A percentile compares a stretch with the other conserved stretches of the same genome.
Evolutionary conservation across 139 green algal species (phyloP).

Genomic region (Chlorokybus atmophyticus): DNA sequence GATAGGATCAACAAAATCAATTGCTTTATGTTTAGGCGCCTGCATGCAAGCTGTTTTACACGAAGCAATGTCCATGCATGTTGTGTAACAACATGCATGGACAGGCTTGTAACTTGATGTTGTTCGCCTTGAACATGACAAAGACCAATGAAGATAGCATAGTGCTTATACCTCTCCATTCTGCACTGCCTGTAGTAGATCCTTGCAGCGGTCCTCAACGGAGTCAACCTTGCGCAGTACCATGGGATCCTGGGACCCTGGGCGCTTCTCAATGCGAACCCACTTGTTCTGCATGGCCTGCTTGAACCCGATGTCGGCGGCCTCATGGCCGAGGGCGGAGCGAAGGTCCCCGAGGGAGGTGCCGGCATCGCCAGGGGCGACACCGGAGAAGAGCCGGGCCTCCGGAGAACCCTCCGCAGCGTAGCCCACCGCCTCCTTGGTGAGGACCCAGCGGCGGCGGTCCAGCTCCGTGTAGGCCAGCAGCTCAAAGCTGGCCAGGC

Average conservation of each 20-base stretch:
- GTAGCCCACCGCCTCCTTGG: constrained; percentile 56
- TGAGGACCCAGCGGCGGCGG: constrained; percentile 36
- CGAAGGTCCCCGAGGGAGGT: constrained; percentile 58
- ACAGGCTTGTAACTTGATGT: background rate
- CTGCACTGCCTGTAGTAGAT: constrained; percentile 14
- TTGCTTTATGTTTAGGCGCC: too few relatives aligned
- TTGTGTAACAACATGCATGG: too few relatives aligned
- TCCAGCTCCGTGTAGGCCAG: background rate
- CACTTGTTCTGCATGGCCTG: constrained; percentile 82
- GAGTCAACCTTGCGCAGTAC: constrained; percentile 23
- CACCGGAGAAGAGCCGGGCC: constrained; percentile 59
- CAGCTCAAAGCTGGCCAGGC: background rate
- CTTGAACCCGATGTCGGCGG: constrained; percentile 74
- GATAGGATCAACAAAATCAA: too few relatives aligned
- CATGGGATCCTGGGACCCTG: background rate
- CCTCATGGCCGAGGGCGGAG: constrained; percentile 34
- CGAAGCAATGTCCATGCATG: too few relatives aligned
- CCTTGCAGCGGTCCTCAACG: constrained; percentile 17
- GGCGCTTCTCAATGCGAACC: constrained; percentile 50
- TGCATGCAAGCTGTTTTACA: too few relatives aligned
- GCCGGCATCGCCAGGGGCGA: constrained; percentile 55
- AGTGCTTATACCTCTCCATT: constrained; percentile 17
- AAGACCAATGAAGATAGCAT: background rate
- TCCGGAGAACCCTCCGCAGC: constrained; percentile 61
- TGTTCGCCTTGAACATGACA: background rate